A percentile compares a stretch with the other conserved stretches of the same genome.
Evolutionary conservation across 2,329 filamentous ascomycete species (phyloP).

Genomic region (Sporothrix inflata): DNA sequence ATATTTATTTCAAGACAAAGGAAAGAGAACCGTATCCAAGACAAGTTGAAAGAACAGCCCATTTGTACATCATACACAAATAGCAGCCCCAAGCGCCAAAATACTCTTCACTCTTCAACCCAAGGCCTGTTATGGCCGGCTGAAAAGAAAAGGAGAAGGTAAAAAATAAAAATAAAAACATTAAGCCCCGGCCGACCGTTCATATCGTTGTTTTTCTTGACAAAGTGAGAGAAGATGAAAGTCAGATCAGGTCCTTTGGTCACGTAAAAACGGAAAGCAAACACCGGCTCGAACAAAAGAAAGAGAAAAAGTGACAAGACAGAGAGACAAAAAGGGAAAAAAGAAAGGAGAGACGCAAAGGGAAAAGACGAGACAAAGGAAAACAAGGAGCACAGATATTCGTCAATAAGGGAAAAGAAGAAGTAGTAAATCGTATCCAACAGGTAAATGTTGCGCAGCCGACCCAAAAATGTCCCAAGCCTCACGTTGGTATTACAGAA

Average conservation of each 20-base stretch:
- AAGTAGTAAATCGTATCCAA: conserved; percentile 19
- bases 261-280: conserved; percentile 12
- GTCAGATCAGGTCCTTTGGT: conserved; percentile 20
- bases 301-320: neutral
- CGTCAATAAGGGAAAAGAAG: neutral
- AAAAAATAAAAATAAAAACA: conserved; percentile 17
- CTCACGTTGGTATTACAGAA: conserved; percentile 18
- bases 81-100: conserved; percentile 4
- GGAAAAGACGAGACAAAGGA: conserved; percentile 1
- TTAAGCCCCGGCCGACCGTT: conserved; percentile 13
- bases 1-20: neutral
- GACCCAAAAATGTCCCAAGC: conserved; percentile 16
- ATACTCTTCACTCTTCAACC: too few species aligned
- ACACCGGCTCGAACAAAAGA: conserved; percentile 9
- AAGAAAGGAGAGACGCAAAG: neutral
- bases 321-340: neutral
- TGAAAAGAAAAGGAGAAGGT: neutral
- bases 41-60: conserved; percentile 1
- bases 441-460: neutral
- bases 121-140: neutral
- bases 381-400: conserved; percentile 15
- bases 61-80: neutral
- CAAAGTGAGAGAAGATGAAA: conserved; percentile 1
- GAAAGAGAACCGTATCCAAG: neutral
- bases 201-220: conserved; percentile 15